Base-by-base conservation (phyloP, 371 early-diverging fungal genomes). In the Mortierella sp. region DNA sequence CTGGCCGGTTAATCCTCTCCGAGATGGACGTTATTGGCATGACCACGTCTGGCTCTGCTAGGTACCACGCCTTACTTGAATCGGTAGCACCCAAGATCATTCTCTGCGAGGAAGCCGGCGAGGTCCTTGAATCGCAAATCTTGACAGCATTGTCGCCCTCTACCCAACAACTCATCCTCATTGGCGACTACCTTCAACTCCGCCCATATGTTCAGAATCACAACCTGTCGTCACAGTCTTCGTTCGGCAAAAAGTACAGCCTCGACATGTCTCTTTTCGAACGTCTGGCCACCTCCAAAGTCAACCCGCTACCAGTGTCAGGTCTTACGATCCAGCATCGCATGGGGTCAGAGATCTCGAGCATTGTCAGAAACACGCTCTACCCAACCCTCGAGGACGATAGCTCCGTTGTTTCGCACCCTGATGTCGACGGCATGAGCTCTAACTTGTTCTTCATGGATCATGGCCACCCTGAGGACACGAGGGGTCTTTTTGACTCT, bases 81-180 rank as follows among this genome's bases (percentile, higher is more conserved):
- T 88, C 88, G 2, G 86, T 93, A 21, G 82, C 85, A 3, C 93
- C 94, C 3, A 86, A 87, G 26, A 79, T 93, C 31, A 90, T 93
- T 82, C 89, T 94, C 14, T 92, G 93, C 31, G 96, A 95, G 87
- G 96, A 95, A 86, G 95, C 95, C 0, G 95, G 94, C 6, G 95
- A 95, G 80, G 93, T 95, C 73, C 80, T 95, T 34, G 96, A 95
- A 79, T 89, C 94, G 0, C 95, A 95, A 75, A 91, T 94, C 28
- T 78, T 95, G 21, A 81, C 94, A 14, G 89, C 92, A 0, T 79
- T 94, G 21, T 90, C 91, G 4, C 74, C 70, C 0, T 90, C 91
- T 2, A 83, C 92, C 0, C 91, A 95, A n/a, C 96, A 95, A 74
- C 71, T 95, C 48, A 91, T 95, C 46, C 80, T 94, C 31, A 95